These are phyloP conservation scores for Sporothrix euskadiensis DNA, from an alignment of 2,329 filamentous ascomycete genomes.

Conservation along the genomic window DNA sequence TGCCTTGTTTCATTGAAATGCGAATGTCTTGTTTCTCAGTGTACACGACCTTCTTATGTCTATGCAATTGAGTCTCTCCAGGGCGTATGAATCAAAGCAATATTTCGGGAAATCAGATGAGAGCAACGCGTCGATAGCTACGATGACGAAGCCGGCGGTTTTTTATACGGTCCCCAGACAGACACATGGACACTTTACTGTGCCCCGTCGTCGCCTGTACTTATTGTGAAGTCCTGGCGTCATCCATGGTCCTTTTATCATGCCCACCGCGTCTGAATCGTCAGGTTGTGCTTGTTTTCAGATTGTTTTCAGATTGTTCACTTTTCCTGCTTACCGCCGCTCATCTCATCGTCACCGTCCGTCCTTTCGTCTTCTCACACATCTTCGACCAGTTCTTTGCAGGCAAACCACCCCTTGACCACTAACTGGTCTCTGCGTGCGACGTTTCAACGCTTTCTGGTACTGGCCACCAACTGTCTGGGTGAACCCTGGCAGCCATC, in stretches of 20 bases:
- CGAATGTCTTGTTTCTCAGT: not conserved
- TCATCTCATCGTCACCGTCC: not conserved
- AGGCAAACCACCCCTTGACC: not conserved
- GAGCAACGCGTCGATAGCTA: not conserved
- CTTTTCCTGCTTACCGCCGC: not conserved
- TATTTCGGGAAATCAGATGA: not conserved
- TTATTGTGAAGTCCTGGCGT: not conserved
- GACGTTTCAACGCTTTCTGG: not conserved
- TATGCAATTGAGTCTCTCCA: not conserved
- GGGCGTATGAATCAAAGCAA: not conserved
- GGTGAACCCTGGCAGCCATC: not conserved
- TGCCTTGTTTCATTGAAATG: not conserved
- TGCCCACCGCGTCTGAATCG: not conserved
- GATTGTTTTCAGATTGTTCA: not conserved
- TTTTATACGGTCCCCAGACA: not conserved
- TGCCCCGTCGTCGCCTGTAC: not conserved
- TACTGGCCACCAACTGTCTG: not conserved
- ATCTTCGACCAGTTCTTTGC: not conserved
- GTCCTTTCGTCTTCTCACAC: not conserved
- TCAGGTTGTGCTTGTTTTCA: not conserved
- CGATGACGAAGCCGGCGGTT: not conserved
- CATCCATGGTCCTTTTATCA: not conserved
- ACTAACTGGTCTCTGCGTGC: constrained; percentile 9
- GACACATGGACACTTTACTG: not conserved
- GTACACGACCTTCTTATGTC: not conserved